A percentile compares a stretch with the other conserved stretches of the same genome.
phyloP scores from a whole-genome alignment of 352 stramenopile species.

The Phytophthora cactorum region DNA sequence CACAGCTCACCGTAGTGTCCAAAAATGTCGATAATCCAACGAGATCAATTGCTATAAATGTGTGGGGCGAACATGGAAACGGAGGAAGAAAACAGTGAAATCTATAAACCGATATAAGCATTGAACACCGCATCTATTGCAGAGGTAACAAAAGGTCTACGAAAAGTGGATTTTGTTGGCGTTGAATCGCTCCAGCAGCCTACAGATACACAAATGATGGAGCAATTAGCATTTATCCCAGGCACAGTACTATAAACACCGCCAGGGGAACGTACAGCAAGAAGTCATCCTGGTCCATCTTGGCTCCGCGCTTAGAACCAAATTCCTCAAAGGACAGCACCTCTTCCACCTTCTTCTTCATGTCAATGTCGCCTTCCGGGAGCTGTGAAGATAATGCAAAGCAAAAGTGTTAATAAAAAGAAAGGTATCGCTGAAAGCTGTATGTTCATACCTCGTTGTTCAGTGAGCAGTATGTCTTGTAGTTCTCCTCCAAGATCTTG shows the following conservation, averaged over 20 bases:
- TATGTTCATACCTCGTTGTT: conserved; percentile 74
- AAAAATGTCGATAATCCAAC: conserved; percentile 6
- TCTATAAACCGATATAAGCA: conserved; percentile 36
- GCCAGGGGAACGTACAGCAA: conserved; percentile 71
- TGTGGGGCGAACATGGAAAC: conserved; percentile 20
- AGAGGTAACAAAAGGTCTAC: conserved; percentile 37
- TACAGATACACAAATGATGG: conserved; percentile 31
- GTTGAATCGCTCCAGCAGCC: conserved; percentile 96
- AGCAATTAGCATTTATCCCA: neutral
- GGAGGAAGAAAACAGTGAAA: conserved; percentile 34
- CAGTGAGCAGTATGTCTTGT: conserved; percentile 94
- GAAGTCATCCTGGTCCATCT: conserved; percentile 99
- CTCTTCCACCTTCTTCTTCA: conserved; percentile 95
- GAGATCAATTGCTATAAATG: conserved; percentile 12
- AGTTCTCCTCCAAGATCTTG: conserved; percentile 96
- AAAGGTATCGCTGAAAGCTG: neutral
- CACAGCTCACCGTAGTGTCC: neutral
- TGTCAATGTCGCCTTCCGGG: conserved; percentile 76
- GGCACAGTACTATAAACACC: neutral
- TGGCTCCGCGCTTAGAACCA: conserved; percentile 91
- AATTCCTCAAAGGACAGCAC: conserved; percentile 92
- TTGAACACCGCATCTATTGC: conserved; percentile 8
- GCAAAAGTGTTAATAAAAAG: neutral
- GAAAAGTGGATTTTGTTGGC: conserved; percentile 97
- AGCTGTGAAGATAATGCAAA: conserved; percentile 38